Base-by-base conservation (phyloP, 1,284 basidiomycete genomes). In the Apiotrichum mycotoxinovorans region DNA sequence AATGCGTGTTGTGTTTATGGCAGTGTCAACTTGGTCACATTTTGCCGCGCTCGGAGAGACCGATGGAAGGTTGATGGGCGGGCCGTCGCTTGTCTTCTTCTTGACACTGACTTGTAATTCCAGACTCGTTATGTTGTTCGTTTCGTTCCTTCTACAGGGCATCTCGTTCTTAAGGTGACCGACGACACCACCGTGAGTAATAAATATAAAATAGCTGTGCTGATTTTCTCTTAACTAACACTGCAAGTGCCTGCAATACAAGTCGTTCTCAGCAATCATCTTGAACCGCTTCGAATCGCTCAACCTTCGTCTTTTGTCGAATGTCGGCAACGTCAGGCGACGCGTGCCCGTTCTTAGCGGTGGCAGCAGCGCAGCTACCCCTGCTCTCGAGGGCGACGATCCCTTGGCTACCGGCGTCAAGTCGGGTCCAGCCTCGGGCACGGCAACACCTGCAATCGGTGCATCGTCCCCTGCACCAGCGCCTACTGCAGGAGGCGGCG, bases 241-340 rank as follows among this genome's bases (percentile, higher is more conserved):
- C 50, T 45, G 27, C 42, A 73, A 95, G 92, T 93, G 91, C 74
- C 80, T 96, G 70, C 95, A 93, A 77, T 97, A 93, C 82, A 91
- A 92, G 75, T 94, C 93, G 1, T 85, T 87, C 66, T 94, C 91
- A 1, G 89, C 89, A 45, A 87, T 94, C 71, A 92, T 91, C 78
- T 84, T 97, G 63, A 94, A 95, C 79, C 87, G 93, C 64, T 95
- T 97, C 78, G 93, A 97, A 76, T 82, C 87, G 5, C 83, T 97
- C 64, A 96, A 93, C 73, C 82, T 88, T 52, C 74, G 73, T 42
- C 66, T 78, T 11, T 62, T 78, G n/a, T 66, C 66, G 11, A 63
- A 67, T 58, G 71, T 74, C 52, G 62, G 71, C 46, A 75, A 75
- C 50, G 55, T 63, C n/a, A 51, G 58, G 40, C 66, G 64, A 22